These are phyloP conservation scores for Ceratocystiopsis sp. DNA, from an alignment of 2,329 filamentous ascomycete genomes.

Conservation along the genomic window DNA sequence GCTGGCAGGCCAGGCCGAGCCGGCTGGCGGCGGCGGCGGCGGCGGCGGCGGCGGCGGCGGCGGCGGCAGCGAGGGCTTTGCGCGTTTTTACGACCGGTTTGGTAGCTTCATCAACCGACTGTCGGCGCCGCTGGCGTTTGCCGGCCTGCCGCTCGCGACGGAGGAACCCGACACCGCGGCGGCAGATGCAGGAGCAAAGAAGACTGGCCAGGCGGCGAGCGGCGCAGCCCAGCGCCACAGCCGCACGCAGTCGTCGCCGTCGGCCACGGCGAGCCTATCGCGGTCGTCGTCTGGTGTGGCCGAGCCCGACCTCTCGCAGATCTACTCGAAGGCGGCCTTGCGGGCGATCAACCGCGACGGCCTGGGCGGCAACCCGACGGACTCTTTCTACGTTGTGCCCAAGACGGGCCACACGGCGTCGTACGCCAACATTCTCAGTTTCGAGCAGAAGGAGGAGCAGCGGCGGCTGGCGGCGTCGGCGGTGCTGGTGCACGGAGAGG, in stretches of 20 bases:
- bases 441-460: conserved; percentile 48
- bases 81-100: conserved; percentile 83
- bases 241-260: too few species aligned
- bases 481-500: conserved; percentile 16
- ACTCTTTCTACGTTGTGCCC: conserved; percentile 90
- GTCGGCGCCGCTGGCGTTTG: conserved; percentile 81
- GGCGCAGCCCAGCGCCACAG: conserved; percentile 16
- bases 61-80: conserved; percentile 53
- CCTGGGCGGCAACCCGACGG: conserved; percentile 36
- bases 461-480: conserved; percentile 31
- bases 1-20: not conserved
- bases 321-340: conserved; percentile 75
- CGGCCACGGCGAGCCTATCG: too few species aligned
- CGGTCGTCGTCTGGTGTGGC: conserved; percentile 12
- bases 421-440: conserved; percentile 75
- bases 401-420: conserved; percentile 81
- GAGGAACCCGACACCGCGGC: conserved; percentile 21
- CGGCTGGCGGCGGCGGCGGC: not conserved
- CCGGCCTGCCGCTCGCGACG: conserved; percentile 62
- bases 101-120: conserved; percentile 76
- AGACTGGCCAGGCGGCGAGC: conserved; percentile 11
- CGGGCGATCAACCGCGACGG: conserved; percentile 56
- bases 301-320: conserved; percentile 62
- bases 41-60: conserved; percentile 9
- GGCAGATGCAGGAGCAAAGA: too few species aligned